These are phyloP conservation scores for Leptosphaerulina australis DNA, from an alignment of 2,329 filamentous ascomycete genomes.

Conservation along the genomic window DNA sequence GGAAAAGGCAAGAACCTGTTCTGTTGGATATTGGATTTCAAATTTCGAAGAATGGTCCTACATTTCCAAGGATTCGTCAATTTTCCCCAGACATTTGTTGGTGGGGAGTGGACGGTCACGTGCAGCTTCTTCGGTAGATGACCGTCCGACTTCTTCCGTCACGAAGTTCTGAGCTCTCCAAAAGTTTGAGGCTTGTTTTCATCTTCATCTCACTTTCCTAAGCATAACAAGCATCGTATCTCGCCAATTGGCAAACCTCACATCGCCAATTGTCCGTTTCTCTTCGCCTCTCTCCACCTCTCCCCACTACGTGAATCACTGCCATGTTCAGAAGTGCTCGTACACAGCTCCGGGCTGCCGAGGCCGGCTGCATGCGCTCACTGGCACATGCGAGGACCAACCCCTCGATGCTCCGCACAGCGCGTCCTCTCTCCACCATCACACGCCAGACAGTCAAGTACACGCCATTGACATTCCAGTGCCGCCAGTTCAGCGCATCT, in stretches of 20 bases:
- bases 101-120: background rate
- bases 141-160: constrained; percentile 8
- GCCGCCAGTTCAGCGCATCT: constrained; percentile 43
- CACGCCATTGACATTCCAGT: constrained; percentile 29
- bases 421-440: constrained; percentile 38
- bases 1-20: no score
- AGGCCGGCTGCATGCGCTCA: constrained; percentile 42
- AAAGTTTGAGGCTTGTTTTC: constrained; percentile 12
- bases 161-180: constrained; percentile 9
- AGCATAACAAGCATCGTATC: constrained; percentile 10
- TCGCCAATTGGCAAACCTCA: constrained; percentile 14
- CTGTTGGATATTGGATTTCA: background rate
- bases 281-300: background rate
- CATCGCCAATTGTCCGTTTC: constrained; percentile 3
- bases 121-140: background rate
- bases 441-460: constrained; percentile 25
- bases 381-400: constrained; percentile 44
- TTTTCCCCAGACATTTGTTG: background rate
- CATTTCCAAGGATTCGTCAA: background rate
- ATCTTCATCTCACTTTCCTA: constrained; percentile 1
- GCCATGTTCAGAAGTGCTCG: constrained; percentile 46
- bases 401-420: constrained; percentile 38
- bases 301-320: constrained; percentile 16
- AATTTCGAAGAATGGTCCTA: background rate
- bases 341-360: constrained; percentile 43